Evolutionary conservation across 176 grass and related monocot species (phyloP), one percentile per base, ranked within the genome.

Genomic region (Carex cristatella): DNA sequence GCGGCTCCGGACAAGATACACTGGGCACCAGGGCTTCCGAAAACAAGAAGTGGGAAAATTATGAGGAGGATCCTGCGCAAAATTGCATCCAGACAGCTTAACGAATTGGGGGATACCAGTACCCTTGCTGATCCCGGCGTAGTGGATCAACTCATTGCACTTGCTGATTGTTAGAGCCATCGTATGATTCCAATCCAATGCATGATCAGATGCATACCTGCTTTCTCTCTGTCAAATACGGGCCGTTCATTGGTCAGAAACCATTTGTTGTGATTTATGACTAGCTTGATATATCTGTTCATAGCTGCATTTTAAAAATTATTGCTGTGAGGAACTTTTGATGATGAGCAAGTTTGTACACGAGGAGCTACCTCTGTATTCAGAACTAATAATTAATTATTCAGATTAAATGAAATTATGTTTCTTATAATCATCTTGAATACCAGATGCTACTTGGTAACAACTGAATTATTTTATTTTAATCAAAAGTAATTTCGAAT

Each of bases 101-200:
- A 95, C 57, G 96, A 99, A 84, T 89, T 99, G n/a, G 96, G 96
- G 1, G 96, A 99, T 87, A 99, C 91, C n/a, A 99, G 96, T 85
- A 99, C 96, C 1, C 91, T 99, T 83, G 91, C 93, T 83, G 96
- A 99, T 28, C 96, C 96, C 0, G 81, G 88, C 9, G 93, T 99
- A 19, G 91, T 99, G 8, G 91, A 95, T 38, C 90, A 99, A 80
- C 90, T 99, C 8, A 99, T 95, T 77, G 85, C 77, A 27, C 89
- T 99, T 32, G 86, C 83, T 14, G 93, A 95, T 79, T 88, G 71
- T 65, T 95, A 88, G 75, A 73, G 14, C 40, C 54, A 30, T 61
- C 19, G 9, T 3, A 38, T 38, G 37, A 38, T 38, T 38, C 37
- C 37, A 7, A 35, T 69, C 81, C 3, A 32, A 44, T 46, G 4